Base-by-base conservation (phyloP, 768 basidiomycete genomes). In the Lentinula sp. region DNA sequence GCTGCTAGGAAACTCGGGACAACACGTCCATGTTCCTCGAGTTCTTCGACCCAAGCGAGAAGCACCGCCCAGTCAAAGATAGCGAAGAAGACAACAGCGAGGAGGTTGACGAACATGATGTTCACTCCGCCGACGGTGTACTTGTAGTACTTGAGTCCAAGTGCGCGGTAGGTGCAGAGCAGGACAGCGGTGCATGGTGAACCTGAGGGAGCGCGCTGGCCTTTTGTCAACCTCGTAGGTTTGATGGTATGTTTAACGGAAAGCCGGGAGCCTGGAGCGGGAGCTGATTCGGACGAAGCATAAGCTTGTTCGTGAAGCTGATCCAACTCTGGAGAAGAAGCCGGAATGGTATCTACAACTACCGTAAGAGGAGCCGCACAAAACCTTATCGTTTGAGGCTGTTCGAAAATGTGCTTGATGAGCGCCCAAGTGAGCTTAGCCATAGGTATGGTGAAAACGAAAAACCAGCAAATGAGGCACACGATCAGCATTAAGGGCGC, bases 41-140 rank as follows among this genome's bases (percentile, higher is more conserved):
- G 78, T n/a, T 74, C 71, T 65, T 95, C 90, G 15, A 82, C 87
- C 60, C 86, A 71, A 0, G 86, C 88, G 23, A 90, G 78, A 23
- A 98, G 79, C 55, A 98, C 78, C 70, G 93, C 85, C 8, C 90
- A 94, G 73, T 95, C 95, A 65, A 98, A 86, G 69, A 98, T 96
- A 72, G 91, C 94, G 76, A 98, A 93, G 76, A 97, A 94, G 10
- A 98, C 94, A 59, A 98, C 73, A 2, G 94, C 90, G 37, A 98
- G 70, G 62, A 98, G 88, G 74, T 98, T 97, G 76, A 99, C 85
- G 74, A 99, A 98, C 62, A 98, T 74, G 71, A 99, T 98, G 80
- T 99, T 99, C 65, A 98, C 95, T 16, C 97, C 97, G 18, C 97
- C 94, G 54, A 99, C 84, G 5, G 97, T 99, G 72, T 99, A 99